phyloP scores from a whole-genome alignment of 331 rosid species.

The Stylosanthes scabra region DNA sequence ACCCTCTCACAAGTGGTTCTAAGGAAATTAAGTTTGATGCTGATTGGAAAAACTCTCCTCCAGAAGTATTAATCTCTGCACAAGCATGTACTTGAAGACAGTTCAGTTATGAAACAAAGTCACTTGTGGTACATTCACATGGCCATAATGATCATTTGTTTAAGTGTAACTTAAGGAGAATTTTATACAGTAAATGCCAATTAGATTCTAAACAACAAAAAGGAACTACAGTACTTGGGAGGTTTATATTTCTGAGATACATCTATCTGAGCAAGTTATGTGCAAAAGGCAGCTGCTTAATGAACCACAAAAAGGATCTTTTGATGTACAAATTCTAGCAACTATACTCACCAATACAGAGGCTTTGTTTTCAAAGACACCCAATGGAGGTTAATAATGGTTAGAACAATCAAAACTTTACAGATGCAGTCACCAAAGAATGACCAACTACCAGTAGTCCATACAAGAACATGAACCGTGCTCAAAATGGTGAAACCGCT shows the following conservation, averaged over 20 bases:
- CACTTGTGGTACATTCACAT: too few relatives aligned
- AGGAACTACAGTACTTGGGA: background rate
- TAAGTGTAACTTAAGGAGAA: too few relatives aligned
- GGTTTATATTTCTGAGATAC: background rate
- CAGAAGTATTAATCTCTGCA: too few relatives aligned
- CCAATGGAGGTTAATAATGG: background rate
- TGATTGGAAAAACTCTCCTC: too few relatives aligned
- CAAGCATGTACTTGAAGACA: too few relatives aligned
- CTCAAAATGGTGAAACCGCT: conserved; percentile 86
- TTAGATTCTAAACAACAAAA: too few relatives aligned
- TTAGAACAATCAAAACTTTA: background rate
- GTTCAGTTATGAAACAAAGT: too few relatives aligned
- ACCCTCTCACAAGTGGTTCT: too few relatives aligned
- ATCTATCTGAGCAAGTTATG: background rate
- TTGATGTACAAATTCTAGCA: conserved; percentile 3
- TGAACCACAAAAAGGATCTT: background rate
- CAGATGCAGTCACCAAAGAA: background rate
- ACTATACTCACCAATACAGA: conserved; percentile 11
- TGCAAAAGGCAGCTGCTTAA: background rate
- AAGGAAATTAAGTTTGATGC: too few relatives aligned
- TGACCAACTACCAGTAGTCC: conserved; percentile 76
- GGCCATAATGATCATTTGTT: too few relatives aligned
- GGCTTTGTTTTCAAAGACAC: background rate
- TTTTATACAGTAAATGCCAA: background rate
- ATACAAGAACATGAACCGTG: conserved; percentile 77